phyloP scores from a whole-genome alignment of 164 flowering plant species.

The Pachysandra terminalis region DNA sequence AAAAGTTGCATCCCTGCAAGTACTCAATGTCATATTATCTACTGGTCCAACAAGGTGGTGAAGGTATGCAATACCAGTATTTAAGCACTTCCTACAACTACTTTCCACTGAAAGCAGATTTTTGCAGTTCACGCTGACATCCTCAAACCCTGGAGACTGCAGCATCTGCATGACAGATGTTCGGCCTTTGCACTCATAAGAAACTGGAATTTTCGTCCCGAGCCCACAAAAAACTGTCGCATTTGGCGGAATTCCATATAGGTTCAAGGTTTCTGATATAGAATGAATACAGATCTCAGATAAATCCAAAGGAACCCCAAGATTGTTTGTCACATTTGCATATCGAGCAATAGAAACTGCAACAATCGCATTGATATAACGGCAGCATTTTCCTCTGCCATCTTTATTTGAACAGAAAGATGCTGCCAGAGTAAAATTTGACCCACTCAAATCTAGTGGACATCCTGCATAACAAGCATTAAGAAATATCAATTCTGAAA shows the following conservation, averaged over 20 bases:
- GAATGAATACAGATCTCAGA: slow-evolving; percentile 60
- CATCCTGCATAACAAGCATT: slow-evolving; percentile 55
- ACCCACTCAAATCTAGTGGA: slow-evolving; percentile 78
- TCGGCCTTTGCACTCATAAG: slow-evolving; percentile 70
- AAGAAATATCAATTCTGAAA: slow-evolving; percentile 1
- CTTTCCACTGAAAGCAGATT: slow-evolving; percentile 44
- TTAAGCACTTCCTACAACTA: slow-evolving; percentile 71
- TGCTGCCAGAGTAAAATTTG: slow-evolving; percentile 71
- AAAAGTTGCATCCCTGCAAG: slow-evolving; percentile 94
- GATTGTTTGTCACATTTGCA: slow-evolving; percentile 65
- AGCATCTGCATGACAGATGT: slow-evolving; percentile 80
- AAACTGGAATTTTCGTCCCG: slow-evolving; percentile 77
- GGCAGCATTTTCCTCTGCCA: slow-evolving; percentile 82
- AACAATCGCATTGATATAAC: slow-evolving; percentile 82
- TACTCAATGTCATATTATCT: slow-evolving; percentile 73
- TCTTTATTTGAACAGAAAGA: slow-evolving; percentile 63
- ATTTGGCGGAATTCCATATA: slow-evolving; percentile 70
- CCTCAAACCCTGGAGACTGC: slow-evolving; percentile 58
- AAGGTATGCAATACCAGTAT: slow-evolving; percentile 70
- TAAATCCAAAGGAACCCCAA: slow-evolving; percentile 70
- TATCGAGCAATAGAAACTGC: slow-evolving; percentile 79
- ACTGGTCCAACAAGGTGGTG: slow-evolving; percentile 54
- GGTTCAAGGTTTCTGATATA: slow-evolving; percentile 60
- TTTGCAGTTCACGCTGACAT: slow-evolving; percentile 61
- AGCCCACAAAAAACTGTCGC: slow-evolving; percentile 76